phyloP scores from a whole-genome alignment of 345 rosid species.

The Pistacia integerrima region DNA sequence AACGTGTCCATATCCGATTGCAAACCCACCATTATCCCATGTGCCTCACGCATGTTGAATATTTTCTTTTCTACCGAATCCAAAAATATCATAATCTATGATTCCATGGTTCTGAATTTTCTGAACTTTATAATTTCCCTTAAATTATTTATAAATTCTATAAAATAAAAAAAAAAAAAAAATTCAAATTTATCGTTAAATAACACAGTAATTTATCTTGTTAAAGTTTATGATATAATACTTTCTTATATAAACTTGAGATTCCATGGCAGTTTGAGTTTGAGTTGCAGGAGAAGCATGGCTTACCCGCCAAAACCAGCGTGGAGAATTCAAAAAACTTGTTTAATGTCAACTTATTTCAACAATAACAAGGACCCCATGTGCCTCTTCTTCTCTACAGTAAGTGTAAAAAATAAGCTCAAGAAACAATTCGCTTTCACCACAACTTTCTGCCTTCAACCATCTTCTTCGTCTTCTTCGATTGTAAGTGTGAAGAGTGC shows the following conservation, averaged over 20 bases:
- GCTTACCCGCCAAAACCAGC: too few species aligned
- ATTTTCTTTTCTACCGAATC: background rate
- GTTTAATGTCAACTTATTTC: too few species aligned
- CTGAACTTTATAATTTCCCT: background rate
- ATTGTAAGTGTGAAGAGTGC: background rate
- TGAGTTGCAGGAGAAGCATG: too few species aligned
- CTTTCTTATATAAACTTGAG: too few species aligned
- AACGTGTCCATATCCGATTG: background rate
- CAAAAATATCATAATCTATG: background rate
- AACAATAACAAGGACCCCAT: too few species aligned
- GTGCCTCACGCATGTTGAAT: background rate
- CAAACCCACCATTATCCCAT: background rate
- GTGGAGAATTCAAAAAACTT: too few species aligned
- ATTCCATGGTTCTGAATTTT: constrained; percentile 2
- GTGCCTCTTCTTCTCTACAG: too few species aligned
- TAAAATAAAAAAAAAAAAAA: background rate
- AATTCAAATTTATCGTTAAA: background rate
- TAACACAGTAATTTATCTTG: too few species aligned
- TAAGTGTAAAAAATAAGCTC: background rate
- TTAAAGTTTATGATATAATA: too few species aligned
- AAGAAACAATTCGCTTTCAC: constrained; percentile 11
- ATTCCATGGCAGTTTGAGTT: too few species aligned
- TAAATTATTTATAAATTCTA: background rate
- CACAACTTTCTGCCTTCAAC: constrained; percentile 7
- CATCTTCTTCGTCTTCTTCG: constrained; percentile 14